Conservation (phyloP, 129 eudicot genomes). For the Artemisia tridentata region DNA sequence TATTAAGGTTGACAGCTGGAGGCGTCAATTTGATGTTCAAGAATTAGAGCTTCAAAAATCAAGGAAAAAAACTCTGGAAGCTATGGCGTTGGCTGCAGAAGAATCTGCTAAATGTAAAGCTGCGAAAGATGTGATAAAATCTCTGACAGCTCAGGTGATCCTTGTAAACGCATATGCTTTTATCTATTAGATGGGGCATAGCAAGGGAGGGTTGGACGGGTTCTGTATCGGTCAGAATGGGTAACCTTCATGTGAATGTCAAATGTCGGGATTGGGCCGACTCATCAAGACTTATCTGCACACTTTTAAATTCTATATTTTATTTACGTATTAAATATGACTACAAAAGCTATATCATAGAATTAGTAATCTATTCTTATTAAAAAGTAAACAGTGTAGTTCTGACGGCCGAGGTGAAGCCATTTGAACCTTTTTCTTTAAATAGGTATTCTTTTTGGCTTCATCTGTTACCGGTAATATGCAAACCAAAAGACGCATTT, state of each 20-base stretch:
- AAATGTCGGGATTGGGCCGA: background rate
- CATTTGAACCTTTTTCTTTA: background rate
- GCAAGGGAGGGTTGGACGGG: background rate
- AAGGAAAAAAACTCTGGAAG: constrained; percentile 72
- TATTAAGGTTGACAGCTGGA: constrained; percentile 73
- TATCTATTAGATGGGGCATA: background rate
- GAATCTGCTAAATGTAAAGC: constrained; percentile 90
- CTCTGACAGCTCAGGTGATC: constrained; percentile 80
- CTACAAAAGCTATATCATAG: background rate
- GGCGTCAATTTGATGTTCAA: constrained; percentile 62
- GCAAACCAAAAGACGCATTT: background rate
- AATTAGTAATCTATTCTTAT: background rate
- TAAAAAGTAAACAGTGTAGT: background rate
- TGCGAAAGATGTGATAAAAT: constrained; percentile 93
- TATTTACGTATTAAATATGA: background rate
- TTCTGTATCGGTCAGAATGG: background rate
- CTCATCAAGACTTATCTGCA: background rate
- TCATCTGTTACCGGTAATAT: background rate
- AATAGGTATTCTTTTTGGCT: background rate
- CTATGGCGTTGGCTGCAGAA: constrained; percentile 66
- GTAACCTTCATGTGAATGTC: background rate
- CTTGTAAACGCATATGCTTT: background rate
- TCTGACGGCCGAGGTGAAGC: background rate
- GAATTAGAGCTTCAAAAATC: constrained; percentile 76
- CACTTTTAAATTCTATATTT: background rate